Evolutionary conservation across 305 asterid species (phyloP).

Genomic region (Fraxinus dipetala): DNA sequence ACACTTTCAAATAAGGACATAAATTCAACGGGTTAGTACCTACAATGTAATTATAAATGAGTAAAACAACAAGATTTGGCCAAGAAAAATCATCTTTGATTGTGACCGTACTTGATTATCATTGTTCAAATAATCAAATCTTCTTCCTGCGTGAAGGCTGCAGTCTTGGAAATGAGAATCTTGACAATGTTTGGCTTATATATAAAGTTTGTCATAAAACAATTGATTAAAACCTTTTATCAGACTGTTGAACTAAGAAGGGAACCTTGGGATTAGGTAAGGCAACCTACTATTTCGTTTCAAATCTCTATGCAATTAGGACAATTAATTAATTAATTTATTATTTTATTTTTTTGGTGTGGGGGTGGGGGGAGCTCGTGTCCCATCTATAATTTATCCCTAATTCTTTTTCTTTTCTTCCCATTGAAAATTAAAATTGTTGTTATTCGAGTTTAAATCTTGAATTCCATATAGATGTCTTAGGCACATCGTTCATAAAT

Average conservation of each 20-base stretch:
- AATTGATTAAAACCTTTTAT: neutral
- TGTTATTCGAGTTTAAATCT: too few species aligned
- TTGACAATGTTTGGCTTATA: neutral
- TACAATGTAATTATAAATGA: neutral
- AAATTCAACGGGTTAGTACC: neutral
- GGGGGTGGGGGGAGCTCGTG: too few species aligned
- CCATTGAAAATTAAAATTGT: too few species aligned
- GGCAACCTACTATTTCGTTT: neutral
- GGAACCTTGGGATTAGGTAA: neutral
- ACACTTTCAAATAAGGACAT: neutral
- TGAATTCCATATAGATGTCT: too few species aligned
- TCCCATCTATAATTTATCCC: too few species aligned
- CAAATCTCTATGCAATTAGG: neutral
- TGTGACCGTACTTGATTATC: neutral
- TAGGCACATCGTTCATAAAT: too few species aligned
- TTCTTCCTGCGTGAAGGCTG: neutral
- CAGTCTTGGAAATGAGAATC: constrained; percentile 14
- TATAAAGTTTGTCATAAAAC: neutral
- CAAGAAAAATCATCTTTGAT: neutral
- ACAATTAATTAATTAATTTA: too few species aligned
- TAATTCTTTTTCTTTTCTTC: too few species aligned
- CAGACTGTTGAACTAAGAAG: neutral
- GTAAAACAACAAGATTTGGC: neutral
- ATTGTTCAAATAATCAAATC: neutral
- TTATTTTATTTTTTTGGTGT: too few species aligned